Evolutionary conservation across 2,329 filamentous ascomycete genomes (phyloP).

Genomic region (Aureobasidium lini): DNA sequence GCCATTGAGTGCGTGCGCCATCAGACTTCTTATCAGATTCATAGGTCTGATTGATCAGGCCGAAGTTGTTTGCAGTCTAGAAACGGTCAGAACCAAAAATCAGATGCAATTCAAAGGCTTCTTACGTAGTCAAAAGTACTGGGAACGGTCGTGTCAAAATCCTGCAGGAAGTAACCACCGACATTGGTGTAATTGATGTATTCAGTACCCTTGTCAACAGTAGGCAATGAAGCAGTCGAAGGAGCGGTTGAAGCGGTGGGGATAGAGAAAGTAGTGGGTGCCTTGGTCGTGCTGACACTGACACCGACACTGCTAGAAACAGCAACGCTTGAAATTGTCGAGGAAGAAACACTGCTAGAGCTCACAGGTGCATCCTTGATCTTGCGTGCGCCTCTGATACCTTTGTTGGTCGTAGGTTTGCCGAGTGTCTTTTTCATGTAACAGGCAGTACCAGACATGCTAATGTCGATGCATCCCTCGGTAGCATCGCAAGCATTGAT

Average conservation of each 20-base stretch:
- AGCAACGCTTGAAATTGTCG: too few species aligned
- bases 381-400: conserved; percentile 8
- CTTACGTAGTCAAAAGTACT: conserved; percentile 56
- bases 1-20: conserved; percentile 53
- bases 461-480: conserved; percentile 14
- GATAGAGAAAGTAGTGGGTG: conserved; percentile 13
- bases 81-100: background rate
- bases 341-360: background rate
- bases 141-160: conserved; percentile 49
- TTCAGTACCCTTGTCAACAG: conserved; percentile 14
- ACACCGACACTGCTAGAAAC: background rate
- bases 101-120: background rate
- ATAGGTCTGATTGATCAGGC: conserved; percentile 57
- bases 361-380: conserved; percentile 7
- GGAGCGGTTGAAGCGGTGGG: conserved; percentile 15
- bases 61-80: conserved; percentile 56
- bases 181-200: conserved; percentile 55
- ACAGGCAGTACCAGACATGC: conserved; percentile 14
- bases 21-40: conserved; percentile 43
- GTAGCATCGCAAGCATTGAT: conserved; percentile 13
- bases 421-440: conserved; percentile 13
- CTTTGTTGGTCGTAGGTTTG: background rate
- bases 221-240: conserved; percentile 13
- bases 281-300: background rate
- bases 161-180: conserved; percentile 57